Conservation (phyloP, 108 stramenopile species). For the Nannochloropsis gaditana region DNA sequence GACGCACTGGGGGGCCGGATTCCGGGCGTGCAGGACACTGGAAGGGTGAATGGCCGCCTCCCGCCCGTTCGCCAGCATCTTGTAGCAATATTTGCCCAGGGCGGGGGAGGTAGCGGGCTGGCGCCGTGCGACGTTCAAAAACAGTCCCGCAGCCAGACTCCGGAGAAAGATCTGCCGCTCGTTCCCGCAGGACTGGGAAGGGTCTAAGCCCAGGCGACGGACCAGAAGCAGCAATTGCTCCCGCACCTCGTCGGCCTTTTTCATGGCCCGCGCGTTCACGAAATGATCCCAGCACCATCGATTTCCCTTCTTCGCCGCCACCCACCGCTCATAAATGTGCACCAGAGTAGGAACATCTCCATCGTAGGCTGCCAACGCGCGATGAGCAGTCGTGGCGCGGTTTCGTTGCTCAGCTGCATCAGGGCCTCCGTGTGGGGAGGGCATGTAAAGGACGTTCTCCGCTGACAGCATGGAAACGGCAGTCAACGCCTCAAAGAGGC, state of each 20-base stretch:
- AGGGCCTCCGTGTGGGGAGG: slow-evolving; percentile 22
- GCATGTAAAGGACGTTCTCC: slow-evolving; percentile 48
- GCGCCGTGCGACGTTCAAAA: slow-evolving; percentile 46
- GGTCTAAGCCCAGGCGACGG: slow-evolving; percentile 20
- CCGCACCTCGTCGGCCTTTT: slow-evolving; percentile 40
- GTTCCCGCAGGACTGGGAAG: slow-evolving; percentile 37
- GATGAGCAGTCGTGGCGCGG: slow-evolving; percentile 30
- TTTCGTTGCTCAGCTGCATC: background rate
- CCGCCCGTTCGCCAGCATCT: slow-evolving; percentile 30
- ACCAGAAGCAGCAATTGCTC: slow-evolving; percentile 33
- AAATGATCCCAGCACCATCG: slow-evolving; percentile 47
- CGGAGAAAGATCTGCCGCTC: slow-evolving; percentile 49
- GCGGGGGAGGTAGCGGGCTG: slow-evolving; percentile 29
- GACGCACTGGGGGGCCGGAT: slow-evolving; percentile 32
- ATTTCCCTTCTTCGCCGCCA: slow-evolving; percentile 36
- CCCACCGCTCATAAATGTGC: slow-evolving; percentile 41
- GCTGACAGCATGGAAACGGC: slow-evolving; percentile 53
- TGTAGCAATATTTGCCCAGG: slow-evolving; percentile 33
- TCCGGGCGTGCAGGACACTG: slow-evolving; percentile 23
- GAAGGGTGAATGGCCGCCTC: slow-evolving; percentile 32
- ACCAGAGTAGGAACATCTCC: slow-evolving; percentile 48
- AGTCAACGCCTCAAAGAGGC: slow-evolving; percentile 48
- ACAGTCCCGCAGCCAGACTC: slow-evolving; percentile 50
- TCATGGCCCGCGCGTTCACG: slow-evolving; percentile 44
- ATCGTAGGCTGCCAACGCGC: slow-evolving; percentile 37